phyloP scores from a whole-genome alignment of 2,329 filamentous ascomycete species.

The Cryphonectria carpinicola region DNA sequence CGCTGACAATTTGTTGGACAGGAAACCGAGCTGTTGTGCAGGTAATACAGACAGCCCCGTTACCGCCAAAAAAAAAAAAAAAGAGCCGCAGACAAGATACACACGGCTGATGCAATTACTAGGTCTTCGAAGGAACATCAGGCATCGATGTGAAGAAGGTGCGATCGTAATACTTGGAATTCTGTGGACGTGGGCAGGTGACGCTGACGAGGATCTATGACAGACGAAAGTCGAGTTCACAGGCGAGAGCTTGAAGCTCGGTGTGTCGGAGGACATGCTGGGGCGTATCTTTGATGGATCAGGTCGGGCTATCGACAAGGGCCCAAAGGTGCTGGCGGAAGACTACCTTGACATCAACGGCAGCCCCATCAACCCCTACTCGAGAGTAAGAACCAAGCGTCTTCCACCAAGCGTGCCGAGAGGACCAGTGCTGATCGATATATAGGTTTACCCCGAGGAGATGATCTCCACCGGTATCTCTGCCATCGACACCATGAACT shows the following conservation, averaged over 20 bases:
- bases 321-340: conserved; percentile 95
- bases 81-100: not conserved
- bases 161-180: conserved; percentile 34
- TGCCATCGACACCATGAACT: conserved; percentile 98
- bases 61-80: not conserved
- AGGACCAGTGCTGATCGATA: conserved; percentile 30
- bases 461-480: conserved; percentile 99
- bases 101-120: conserved; percentile 39
- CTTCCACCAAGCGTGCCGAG: not conserved
- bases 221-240: conserved; percentile 98
- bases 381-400: conserved; percentile 66
- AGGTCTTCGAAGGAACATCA: conserved; percentile 97
- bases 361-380: conserved; percentile 97
- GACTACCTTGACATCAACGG: conserved; percentile 99
- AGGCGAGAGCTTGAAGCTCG: conserved; percentile 95
- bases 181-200: not conserved
- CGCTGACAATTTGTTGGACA: conserved; percentile 42
- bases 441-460: conserved; percentile 94
- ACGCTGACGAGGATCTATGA: conserved; percentile 26
- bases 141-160: conserved; percentile 99
- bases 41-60: conserved; percentile 56
- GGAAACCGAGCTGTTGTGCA: conserved; percentile 94
- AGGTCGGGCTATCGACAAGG: conserved; percentile 97
- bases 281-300: conserved; percentile 99
- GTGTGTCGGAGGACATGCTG: conserved; percentile 99